A percentile compares a stretch with the other conserved stretches of the same genome.
Conservation (phyloP, 129 eudicot genomes). For the Ambrosia trifida region DNA sequence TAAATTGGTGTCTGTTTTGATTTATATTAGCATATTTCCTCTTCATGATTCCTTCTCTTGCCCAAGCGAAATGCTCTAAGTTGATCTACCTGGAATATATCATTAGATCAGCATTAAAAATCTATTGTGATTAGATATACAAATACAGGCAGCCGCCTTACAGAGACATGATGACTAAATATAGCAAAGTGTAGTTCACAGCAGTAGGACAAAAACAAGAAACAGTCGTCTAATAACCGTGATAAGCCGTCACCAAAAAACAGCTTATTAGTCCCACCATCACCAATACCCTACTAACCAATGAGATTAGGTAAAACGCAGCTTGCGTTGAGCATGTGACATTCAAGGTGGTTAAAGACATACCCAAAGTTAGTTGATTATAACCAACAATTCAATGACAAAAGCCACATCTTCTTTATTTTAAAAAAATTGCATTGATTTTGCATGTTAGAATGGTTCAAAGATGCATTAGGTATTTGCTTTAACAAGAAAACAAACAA, state of each 20-base stretch:
- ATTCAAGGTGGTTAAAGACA: neutral
- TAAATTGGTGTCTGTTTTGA: constrained; percentile 66
- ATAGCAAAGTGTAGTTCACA: constrained; percentile 10
- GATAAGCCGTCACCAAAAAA: no score
- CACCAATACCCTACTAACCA: neutral
- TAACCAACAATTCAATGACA: constrained; percentile 1
- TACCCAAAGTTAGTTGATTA: neutral
- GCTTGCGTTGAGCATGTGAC: neutral
- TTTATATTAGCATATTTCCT: constrained; percentile 45
- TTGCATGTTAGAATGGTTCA: constrained; percentile 22
- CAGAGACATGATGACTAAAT: constrained; percentile 7
- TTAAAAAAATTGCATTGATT: constrained; percentile 14
- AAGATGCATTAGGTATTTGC: constrained; percentile 32
- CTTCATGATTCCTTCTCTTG: constrained; percentile 51
- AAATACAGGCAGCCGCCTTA: neutral
- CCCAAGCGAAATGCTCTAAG: constrained; percentile 13
- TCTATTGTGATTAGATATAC: constrained; percentile 11
- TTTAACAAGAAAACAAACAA: constrained; percentile 10
- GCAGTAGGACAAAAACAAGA: neutral
- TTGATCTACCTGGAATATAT: constrained; percentile 24
- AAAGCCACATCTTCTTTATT: constrained; percentile 1
- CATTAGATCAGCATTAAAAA: constrained; percentile 10
- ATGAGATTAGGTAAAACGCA: neutral
- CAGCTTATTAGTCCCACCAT: no score
- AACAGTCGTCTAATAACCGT: neutral